A percentile compares a stretch with the other conserved stretches of the same genome.
phyloP scores from a whole-genome alignment of 306 rosid genomes.

The Dryas alaskensis region DNA sequence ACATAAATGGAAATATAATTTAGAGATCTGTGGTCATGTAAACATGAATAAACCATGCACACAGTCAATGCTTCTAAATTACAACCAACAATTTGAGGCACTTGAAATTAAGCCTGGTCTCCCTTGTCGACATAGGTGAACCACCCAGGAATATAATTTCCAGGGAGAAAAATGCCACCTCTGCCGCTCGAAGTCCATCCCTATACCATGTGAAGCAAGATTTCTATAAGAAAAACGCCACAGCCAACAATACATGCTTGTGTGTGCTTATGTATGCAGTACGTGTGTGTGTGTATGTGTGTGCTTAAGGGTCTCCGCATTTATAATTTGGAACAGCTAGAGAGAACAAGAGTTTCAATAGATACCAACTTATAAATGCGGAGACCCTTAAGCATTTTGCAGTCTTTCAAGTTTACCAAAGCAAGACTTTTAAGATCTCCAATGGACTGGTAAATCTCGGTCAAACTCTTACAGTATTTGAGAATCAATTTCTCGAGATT shows the following conservation, averaged over 20 bases:
- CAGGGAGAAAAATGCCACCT: conserved; percentile 9
- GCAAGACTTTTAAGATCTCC: conserved; percentile 14
- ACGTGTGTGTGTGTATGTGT: too few relatives aligned
- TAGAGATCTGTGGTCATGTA: neutral
- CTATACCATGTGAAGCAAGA: conserved; percentile 17
- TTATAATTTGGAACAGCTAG: conserved; percentile 38
- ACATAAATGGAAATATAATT: neutral
- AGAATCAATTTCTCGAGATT: conserved; percentile 32
- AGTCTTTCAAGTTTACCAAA: conserved; percentile 9
- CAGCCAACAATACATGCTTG: too few relatives aligned
- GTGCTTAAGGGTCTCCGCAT: too few relatives aligned
- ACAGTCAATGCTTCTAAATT: conserved; percentile 12
- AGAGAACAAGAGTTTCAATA: conserved; percentile 30
- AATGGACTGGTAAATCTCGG: conserved; percentile 28
- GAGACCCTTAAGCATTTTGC: conserved; percentile 5
- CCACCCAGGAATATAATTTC: conserved; percentile 21
- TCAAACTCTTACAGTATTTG: conserved; percentile 32
- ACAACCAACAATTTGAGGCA: conserved; percentile 8
- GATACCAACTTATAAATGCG: conserved; percentile 30
- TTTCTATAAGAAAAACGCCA: neutral
- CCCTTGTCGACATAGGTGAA: conserved; percentile 15
- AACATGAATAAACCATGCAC: conserved; percentile 13
- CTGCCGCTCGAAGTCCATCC: conserved; percentile 3
- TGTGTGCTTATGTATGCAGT: too few relatives aligned
- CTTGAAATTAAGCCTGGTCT: conserved; percentile 1